These are phyloP conservation scores for Claviceps maximensis DNA, from an alignment of 2,329 filamentous ascomycete species.

Conservation along the genomic window DNA sequence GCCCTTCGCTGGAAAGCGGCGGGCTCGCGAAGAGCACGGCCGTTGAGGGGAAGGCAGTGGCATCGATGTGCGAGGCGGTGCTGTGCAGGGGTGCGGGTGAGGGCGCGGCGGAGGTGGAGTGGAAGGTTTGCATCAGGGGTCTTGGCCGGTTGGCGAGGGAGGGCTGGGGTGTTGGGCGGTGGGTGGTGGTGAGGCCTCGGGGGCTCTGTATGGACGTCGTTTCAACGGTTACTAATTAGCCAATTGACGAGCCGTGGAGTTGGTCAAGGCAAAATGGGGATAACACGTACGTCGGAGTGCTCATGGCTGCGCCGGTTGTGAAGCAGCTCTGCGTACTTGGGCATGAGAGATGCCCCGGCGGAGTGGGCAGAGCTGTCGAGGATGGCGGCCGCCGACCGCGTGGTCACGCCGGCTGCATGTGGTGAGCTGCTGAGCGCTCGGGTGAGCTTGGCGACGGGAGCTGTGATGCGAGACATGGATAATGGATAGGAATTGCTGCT, in stretches of 20 bases:
- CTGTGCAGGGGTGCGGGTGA: constrained; percentile 30
- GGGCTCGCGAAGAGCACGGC: constrained; percentile 16
- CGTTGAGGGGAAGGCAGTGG: constrained; percentile 37
- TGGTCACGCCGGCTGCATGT: constrained; percentile 17
- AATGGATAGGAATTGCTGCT: not conserved
- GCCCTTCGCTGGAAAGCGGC: constrained; percentile 22
- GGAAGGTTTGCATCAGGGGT: constrained; percentile 53
- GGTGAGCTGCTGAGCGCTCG: constrained; percentile 32
- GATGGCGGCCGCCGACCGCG: constrained; percentile 17
- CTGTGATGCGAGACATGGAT: constrained; percentile 36
- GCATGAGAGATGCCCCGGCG: constrained; percentile 27
- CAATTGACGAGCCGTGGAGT: not conserved
- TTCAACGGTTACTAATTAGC: not conserved
- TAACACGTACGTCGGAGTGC: constrained; percentile 27
- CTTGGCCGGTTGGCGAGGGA: constrained; percentile 31
- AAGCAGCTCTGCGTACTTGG: constrained; percentile 34
- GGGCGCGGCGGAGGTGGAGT: constrained; percentile 31
- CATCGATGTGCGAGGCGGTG: constrained; percentile 33
- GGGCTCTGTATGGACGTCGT: constrained; percentile 15
- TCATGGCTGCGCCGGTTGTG: constrained; percentile 22
- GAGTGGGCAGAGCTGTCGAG: constrained; percentile 22
- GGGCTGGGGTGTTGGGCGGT: constrained; percentile 33
- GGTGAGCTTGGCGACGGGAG: constrained; percentile 35
- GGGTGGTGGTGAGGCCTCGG: constrained; percentile 32
- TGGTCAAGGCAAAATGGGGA: too few relatives aligned